These are phyloP conservation scores for Fusarium sp. DNA, from an alignment of 2,329 filamentous ascomycete species.

Conservation along the genomic window DNA sequence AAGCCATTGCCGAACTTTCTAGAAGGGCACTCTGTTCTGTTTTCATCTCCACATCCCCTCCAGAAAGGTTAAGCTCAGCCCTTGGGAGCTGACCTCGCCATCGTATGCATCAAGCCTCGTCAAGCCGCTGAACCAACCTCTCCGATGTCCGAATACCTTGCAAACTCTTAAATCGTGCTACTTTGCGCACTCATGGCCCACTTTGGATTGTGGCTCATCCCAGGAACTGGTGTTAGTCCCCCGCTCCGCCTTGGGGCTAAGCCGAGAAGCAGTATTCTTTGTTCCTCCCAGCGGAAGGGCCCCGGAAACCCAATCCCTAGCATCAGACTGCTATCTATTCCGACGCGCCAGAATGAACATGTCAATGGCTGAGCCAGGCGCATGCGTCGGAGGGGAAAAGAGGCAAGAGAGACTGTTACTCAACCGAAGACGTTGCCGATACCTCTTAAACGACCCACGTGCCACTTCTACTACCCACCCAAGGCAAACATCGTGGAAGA, in stretches of 20 bases:
- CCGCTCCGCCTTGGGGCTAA: background rate
- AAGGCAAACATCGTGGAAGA: too few relatives aligned
- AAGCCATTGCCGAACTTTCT: constrained; percentile 18
- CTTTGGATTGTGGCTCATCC: background rate
- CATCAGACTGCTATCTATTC: background rate
- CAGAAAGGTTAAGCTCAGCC: constrained; percentile 8
- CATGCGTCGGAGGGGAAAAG: constrained; percentile 1
- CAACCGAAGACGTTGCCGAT: background rate
- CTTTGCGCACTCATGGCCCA: background rate
- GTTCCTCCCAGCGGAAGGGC: background rate
- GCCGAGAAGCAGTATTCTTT: constrained; percentile 9
- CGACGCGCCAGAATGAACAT: background rate
- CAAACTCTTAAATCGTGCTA: constrained; percentile 12
- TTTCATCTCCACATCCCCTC: background rate
- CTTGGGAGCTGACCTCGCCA: background rate
- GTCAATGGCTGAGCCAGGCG: background rate
- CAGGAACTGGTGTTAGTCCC: background rate
- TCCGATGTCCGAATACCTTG: constrained; percentile 18
- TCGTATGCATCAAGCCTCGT: background rate
- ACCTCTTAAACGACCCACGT: constrained; percentile 3
- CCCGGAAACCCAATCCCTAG: background rate
- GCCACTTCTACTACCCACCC: constrained; percentile 4
- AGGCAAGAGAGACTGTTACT: background rate
- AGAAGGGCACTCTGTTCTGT: background rate
- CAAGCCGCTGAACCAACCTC: background rate